Evolutionary conservation across 2,329 filamentous ascomycete species (phyloP), one percentile per base, ranked within the genome.

Genomic region (Phaeosphaeriaceae sp.): DNA sequence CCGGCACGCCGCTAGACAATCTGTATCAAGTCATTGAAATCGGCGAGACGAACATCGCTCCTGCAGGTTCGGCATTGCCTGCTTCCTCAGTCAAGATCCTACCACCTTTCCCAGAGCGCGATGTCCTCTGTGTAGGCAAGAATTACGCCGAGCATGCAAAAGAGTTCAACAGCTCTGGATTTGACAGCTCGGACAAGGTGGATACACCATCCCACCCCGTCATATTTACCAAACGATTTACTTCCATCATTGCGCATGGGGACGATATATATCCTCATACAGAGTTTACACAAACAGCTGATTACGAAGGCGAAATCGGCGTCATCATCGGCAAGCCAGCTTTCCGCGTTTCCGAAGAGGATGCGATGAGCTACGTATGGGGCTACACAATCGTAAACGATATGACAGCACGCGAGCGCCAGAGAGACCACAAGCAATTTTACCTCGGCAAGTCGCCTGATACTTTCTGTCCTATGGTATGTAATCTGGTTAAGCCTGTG

Each of bases 241-340:
- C 84, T 0, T 84, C 82, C 1, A 84, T 85, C 56, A 80, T 86
- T 41, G 82, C 81, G 0, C 64, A 80, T 55, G 79, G 78, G 0
- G 80, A 85, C 1, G 76, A 79, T 0, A 82, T 86, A 11, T 76
- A 78, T 2, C 77, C 78, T 2, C 82, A 84, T 63, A 63, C 72
- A 0, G 75, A 74, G 0, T 86, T 86, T 60, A 85, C 84, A 1
- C 56, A 79, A 10, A 84, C 79, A 1, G 61, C 81, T 1, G 85
- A 86, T 63, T 87, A 86, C 57, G 85, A 86, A 59, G 84, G 84
- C 17, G 84, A 87, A 59, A 79, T 87, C 47, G 83, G 83, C 0
- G 82, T 86, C 2, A 84, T 87, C 20, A 73, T 87, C n/a, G 84
- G 84, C 1, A 84, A 82, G 54, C 24, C 76, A 0, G 84, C 82